These are phyloP conservation scores for Penicillium egyptiacum DNA, from an alignment of 495 filamentous ascomycete genomes.

Conservation along the genomic window DNA sequence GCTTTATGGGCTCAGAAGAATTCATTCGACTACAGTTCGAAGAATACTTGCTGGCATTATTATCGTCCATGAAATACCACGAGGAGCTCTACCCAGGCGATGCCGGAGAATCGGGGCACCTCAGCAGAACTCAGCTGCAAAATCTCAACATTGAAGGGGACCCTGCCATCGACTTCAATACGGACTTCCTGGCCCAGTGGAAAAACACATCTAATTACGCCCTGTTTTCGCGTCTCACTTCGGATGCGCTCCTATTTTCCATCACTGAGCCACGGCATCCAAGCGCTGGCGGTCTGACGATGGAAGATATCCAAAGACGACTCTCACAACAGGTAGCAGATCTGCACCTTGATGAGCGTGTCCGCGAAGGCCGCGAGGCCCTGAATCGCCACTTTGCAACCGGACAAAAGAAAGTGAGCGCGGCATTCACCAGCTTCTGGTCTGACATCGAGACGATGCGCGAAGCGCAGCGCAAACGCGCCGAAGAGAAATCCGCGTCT, in stretches of 20 bases:
- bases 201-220: slow-evolving; percentile 82
- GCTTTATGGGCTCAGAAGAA: slow-evolving; percentile 94
- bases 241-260: slow-evolving; percentile 87
- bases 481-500: slow-evolving; percentile 52
- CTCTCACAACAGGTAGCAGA: slow-evolving; percentile 86
- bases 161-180: slow-evolving; percentile 75
- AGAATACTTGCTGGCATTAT: slow-evolving; percentile 88
- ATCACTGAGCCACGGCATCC: slow-evolving; percentile 92
- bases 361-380: slow-evolving; percentile 73
- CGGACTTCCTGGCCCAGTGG: slow-evolving; percentile 75
- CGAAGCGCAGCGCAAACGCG: slow-evolving; percentile 73
- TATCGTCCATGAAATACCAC: slow-evolving; percentile 87
- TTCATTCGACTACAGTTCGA: slow-evolving; percentile 98
- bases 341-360: slow-evolving; percentile 81
- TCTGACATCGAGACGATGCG: slow-evolving; percentile 83
- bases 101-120: slow-evolving; percentile 30
- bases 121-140: slow-evolving; percentile 37
- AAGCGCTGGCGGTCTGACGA: slow-evolving; percentile 87
- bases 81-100: slow-evolving; percentile 57
- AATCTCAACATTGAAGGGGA: slow-evolving; percentile 69
- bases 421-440: slow-evolving; percentile 82
- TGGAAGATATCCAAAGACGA: slow-evolving; percentile 91
- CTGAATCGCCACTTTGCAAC: slow-evolving; percentile 78
- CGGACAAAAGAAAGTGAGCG: slow-evolving; percentile 79
- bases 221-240: slow-evolving; percentile 72